Conservation (phyloP, 192 early-diverging fungal species). For the Podila clonocystis region DNA sequence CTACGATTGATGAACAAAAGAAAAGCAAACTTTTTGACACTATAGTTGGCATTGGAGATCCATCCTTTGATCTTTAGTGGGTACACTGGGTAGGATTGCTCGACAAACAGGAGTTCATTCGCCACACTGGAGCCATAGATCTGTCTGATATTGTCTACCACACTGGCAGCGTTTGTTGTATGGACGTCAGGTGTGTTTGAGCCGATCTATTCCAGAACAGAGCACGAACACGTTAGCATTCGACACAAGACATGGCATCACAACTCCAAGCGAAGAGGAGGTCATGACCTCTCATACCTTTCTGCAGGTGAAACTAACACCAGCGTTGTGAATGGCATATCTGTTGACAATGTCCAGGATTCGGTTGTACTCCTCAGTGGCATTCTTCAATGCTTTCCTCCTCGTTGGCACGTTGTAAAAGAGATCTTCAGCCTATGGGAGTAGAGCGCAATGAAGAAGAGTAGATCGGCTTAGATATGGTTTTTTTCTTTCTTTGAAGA, state of each 20-base stretch:
- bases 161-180: slow-evolving; percentile 67
- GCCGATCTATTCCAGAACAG: slow-evolving; percentile 56
- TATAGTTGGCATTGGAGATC: slow-evolving; percentile 91
- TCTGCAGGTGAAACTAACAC: slow-evolving; percentile 88
- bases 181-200: slow-evolving; percentile 81
- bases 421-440: slow-evolving; percentile 83
- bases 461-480: not conserved
- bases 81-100: slow-evolving; percentile 56
- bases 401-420: slow-evolving; percentile 95
- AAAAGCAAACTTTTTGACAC: slow-evolving; percentile 84
- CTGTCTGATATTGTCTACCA: slow-evolving; percentile 82
- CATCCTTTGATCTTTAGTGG: slow-evolving; percentile 78
- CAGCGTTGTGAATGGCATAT: slow-evolving; percentile 94
- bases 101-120: slow-evolving; percentile 78
- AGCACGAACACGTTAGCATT: not conserved
- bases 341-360: slow-evolving; percentile 89
- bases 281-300: slow-evolving; percentile 64
- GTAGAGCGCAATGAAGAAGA: not conserved
- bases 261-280: not conserved
- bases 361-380: slow-evolving; percentile 89
- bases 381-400: slow-evolving; percentile 84
- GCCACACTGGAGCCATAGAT: slow-evolving; percentile 87
- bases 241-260: no score
- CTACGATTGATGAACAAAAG: slow-evolving; percentile 96
- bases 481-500: not conserved